A percentile compares a stretch with the other conserved stretches of the same genome.
Conservation (phyloP, 2,329 filamentous ascomycete genomes). For the Scedosporium apiospermum region DNA sequence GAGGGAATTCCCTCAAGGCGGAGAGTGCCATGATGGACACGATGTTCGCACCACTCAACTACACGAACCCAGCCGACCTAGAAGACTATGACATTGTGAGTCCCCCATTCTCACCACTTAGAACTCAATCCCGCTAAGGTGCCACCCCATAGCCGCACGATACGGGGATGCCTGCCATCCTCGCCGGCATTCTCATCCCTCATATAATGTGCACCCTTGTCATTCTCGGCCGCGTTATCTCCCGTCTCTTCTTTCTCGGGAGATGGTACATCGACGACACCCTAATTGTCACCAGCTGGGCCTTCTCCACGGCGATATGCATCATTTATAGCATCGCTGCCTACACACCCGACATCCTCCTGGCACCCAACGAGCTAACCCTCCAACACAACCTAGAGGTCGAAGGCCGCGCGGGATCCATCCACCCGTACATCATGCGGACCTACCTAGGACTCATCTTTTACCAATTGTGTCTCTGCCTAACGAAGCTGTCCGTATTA, state of each 20-base stretch:
- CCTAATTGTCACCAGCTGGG: conserved; percentile 20
- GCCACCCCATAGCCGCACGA: background rate
- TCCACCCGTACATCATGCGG: conserved; percentile 18
- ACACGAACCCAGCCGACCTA: background rate
- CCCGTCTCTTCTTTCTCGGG: conserved; percentile 18
- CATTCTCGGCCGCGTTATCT: conserved; percentile 17
- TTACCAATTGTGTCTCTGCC: conserved; percentile 26
- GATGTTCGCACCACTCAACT: background rate
- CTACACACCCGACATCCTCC: conserved; percentile 13
- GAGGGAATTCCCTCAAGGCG: background rate
- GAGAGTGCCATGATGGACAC: background rate
- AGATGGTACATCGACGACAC: conserved; percentile 25
- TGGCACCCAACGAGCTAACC: conserved; percentile 7
- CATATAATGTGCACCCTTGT: conserved; percentile 22
- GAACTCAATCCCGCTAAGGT: too few species aligned
- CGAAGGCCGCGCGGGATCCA: background rate
- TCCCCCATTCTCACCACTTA: background rate
- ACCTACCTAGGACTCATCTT: conserved; percentile 24
- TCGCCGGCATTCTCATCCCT: conserved; percentile 22
- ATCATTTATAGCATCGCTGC: conserved; percentile 21
- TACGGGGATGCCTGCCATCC: conserved; percentile 15
- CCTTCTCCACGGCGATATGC: conserved; percentile 21
- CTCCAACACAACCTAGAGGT: conserved; percentile 5
- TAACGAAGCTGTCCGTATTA: conserved; percentile 30
- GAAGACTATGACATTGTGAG: background rate